A percentile compares a stretch with the other conserved stretches of the same genome.
Conservation (phyloP, 345 rosid genomes). For the Acer saccharum region DNA sequence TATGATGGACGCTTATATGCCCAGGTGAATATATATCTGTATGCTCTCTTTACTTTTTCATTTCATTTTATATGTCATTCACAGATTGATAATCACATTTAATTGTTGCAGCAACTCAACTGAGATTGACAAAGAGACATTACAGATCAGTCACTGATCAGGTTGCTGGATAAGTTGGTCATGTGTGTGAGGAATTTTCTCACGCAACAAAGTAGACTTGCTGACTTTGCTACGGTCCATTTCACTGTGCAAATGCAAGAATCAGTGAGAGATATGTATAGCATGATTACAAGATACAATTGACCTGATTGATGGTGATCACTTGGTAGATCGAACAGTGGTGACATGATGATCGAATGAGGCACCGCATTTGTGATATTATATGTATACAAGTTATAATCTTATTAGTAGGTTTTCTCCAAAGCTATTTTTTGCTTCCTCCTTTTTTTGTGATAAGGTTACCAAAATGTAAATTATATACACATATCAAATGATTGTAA, state of each 20-base stretch:
- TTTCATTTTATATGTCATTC: neutral
- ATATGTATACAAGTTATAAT: conserved; percentile 24
- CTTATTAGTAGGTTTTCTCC: conserved; percentile 18
- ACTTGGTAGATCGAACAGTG: conserved; percentile 24
- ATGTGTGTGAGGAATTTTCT: conserved; percentile 1
- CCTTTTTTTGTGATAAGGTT: conserved; percentile 23
- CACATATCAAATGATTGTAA: conserved; percentile 21
- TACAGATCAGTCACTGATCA: conserved; percentile 13
- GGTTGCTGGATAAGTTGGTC: conserved; percentile 16
- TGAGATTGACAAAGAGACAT: conserved; percentile 21
- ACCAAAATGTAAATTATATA: conserved; percentile 35
- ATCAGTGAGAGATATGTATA: conserved; percentile 19
- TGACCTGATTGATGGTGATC: conserved; percentile 19
- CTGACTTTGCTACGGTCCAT: conserved; percentile 8
- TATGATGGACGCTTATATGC: conserved; percentile 58
- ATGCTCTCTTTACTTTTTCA: neutral
- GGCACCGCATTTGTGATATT: conserved; percentile 31
- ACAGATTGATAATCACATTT: neutral
- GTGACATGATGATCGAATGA: conserved; percentile 12
- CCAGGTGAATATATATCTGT: conserved; percentile 47
- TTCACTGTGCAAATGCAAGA: neutral
- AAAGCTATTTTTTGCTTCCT: conserved; percentile 8
- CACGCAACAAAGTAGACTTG: conserved; percentile 5
- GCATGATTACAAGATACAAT: conserved; percentile 15
- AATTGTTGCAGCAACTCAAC: conserved; percentile 38